Base-by-base conservation (phyloP, 345 rosid species). In the Dipteronia sinensis region DNA sequence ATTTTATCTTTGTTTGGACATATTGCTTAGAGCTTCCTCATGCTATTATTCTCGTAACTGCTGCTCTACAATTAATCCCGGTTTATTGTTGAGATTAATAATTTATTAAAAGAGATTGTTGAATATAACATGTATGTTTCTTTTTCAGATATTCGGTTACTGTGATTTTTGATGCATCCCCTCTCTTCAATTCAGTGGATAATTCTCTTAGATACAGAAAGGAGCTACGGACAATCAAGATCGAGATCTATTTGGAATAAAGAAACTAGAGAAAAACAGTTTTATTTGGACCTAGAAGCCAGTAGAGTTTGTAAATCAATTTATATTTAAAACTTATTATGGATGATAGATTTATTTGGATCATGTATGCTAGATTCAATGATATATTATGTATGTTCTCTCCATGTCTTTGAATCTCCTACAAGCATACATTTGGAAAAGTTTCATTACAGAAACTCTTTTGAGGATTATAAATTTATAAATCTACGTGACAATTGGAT, bases 251-350 rank as follows among this genome's bases (percentile, higher is more conserved):
- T 64, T 49, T 29, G 23, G 34, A 82, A 74, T 67, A 75, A 79
- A 78, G 65, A 56, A 38, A 27, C 13, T 63, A 58, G 56, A 49
- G 25, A 27, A 56, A 29, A 16, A 71, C 69, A 22, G 31, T 47
- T 65, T 40, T 31, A 10, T 49, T 17, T 8, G 65, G n/a, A 46
- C 46, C 11, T 22, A 11, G 46, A 23, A 44, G 53, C 3, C 19
- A 70, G 38, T 29, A 34, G 38, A 53, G 79, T 38, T 74, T 67
- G 82, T 79, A 79, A 66, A 75, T 82, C 23, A 71, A 72, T 79
- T 76, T 72, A 75, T 55, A 22, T 40, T 58, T 12, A 7, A 23
- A 62, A 34, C 67, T 51, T 22, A 34, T 22, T 1, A 27, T 11
- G 46, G 23, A 51, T 31, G 5, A 23, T 53, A 27, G 68, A 31